These are phyloP conservation scores for Scutellaria barbata DNA, from an alignment of 257 asterid genomes.

Conservation along the genomic window DNA sequence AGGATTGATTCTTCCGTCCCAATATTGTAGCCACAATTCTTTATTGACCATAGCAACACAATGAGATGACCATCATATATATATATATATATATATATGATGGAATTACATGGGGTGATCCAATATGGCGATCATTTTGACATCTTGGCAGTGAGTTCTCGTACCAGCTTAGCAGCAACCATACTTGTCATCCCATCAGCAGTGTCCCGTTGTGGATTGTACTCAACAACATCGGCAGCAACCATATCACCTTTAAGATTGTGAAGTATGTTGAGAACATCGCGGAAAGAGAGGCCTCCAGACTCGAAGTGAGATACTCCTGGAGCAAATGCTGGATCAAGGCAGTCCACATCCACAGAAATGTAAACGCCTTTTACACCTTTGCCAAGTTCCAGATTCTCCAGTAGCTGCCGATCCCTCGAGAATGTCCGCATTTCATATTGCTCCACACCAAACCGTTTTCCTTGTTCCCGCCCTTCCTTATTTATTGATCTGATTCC, in stretches of 20 bases:
- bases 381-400: slow-evolving; percentile 97
- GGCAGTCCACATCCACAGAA: slow-evolving; percentile 85
- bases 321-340: slow-evolving; percentile 99
- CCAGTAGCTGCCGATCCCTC: slow-evolving; percentile 68
- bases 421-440: slow-evolving; percentile 96
- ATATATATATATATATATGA: too few species aligned
- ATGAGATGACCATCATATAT: not conserved
- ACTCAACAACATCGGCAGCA: slow-evolving; percentile 95
- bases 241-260: slow-evolving; percentile 89
- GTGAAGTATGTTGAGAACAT: slow-evolving; percentile 90
- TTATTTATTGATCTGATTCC: slow-evolving; percentile 91
- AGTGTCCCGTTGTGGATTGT: slow-evolving; percentile 96
- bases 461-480: slow-evolving; percentile 99
- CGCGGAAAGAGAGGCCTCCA: slow-evolving; percentile 98
- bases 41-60: not conserved
- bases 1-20: not conserved
- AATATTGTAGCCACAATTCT: not conserved
- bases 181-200: slow-evolving; percentile 98
- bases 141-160: slow-evolving; percentile 92
- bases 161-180: slow-evolving; percentile 95
- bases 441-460: slow-evolving; percentile 97
- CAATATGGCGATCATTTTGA: slow-evolving; percentile 54
- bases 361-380: slow-evolving; percentile 97
- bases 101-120: slow-evolving; percentile 7
- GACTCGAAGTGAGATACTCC: slow-evolving; percentile 99